These are phyloP conservation scores for Saccharomycopsis sp. DNA, from an alignment of 805 yeast species.

Conservation along the genomic window DNA sequence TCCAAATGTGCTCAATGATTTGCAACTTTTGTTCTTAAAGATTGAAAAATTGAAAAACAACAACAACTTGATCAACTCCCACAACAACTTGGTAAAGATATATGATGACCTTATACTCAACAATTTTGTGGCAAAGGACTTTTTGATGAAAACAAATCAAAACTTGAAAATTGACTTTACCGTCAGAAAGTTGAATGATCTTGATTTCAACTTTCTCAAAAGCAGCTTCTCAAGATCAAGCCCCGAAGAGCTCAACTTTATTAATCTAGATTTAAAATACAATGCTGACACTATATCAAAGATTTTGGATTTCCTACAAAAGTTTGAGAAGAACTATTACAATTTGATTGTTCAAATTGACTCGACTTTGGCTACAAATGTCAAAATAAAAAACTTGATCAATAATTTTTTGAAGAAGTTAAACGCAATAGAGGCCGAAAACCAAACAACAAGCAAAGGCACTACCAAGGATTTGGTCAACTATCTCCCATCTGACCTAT, in stretches of 20 bases:
- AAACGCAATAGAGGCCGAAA: constrained; percentile 13
- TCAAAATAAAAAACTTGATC: constrained; percentile 12
- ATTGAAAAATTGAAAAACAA: constrained; percentile 11
- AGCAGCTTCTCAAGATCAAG: background rate
- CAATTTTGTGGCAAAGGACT: constrained; percentile 19
- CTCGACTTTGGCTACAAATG: constrained; percentile 5
- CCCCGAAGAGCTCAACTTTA: constrained; percentile 1
- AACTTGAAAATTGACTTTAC: constrained; percentile 18
- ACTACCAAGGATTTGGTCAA: constrained; percentile 3
- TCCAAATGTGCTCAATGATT: constrained; percentile 17
- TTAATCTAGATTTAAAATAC: constrained; percentile 10
- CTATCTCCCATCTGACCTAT: constrained; percentile 12
- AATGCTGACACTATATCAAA: constrained; percentile 5
- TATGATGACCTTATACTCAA: constrained; percentile 19
- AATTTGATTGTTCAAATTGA: constrained; percentile 13
- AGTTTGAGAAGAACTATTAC: constrained; percentile 16
- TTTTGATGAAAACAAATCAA: constrained; percentile 16
- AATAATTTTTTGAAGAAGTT: constrained; percentile 8
- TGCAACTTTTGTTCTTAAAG: constrained; percentile 11
- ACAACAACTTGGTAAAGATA: constrained; percentile 10
- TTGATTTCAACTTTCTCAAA: constrained; percentile 18
- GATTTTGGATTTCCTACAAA: constrained; percentile 10
- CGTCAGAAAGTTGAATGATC: constrained; percentile 6
- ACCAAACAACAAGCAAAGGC: background rate
- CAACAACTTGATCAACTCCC: constrained; percentile 8